A percentile compares a stretch with the other conserved stretches of the same genome.
Conservation (phyloP, 2,329 filamentous ascomycete genomes). For the Ophiostoma ulmi region DNA sequence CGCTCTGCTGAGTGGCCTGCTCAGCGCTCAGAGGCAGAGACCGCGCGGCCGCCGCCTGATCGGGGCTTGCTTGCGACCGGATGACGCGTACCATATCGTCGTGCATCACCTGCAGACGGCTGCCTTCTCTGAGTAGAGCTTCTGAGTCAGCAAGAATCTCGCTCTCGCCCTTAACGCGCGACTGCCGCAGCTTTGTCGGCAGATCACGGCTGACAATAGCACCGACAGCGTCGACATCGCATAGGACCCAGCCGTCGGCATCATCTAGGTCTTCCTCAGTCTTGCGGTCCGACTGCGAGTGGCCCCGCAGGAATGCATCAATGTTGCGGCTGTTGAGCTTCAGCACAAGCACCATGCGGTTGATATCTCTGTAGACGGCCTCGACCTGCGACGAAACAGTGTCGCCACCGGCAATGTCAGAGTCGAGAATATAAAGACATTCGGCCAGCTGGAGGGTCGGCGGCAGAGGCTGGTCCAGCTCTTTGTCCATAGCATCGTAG, state of each 20-base stretch:
- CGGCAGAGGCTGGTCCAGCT: conserved; percentile 56
- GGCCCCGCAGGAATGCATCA: conserved; percentile 60
- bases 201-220: conserved; percentile 61
- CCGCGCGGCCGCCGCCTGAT: conserved; percentile 58
- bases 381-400: conserved; percentile 60
- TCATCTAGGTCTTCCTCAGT: conserved; percentile 64
- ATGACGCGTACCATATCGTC: conserved; percentile 75
- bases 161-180: conserved; percentile 62
- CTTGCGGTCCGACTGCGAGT: conserved; percentile 50
- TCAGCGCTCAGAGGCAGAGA: conserved; percentile 76
- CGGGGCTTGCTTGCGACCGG: conserved; percentile 61
- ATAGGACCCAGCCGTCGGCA: conserved; percentile 65
- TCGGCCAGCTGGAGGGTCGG: conserved; percentile 60
- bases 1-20: conserved; percentile 75
- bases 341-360: conserved; percentile 89
- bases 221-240: conserved; percentile 66
- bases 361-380: conserved; percentile 71
- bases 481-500: conserved; percentile 55
- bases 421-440: conserved; percentile 51
- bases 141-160: conserved; percentile 64
- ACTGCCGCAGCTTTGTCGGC: conserved; percentile 57
- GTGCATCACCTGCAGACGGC: conserved; percentile 67
- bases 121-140: conserved; percentile 63
- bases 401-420: conserved; percentile 49
- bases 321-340: conserved; percentile 75